Evolutionary conservation across 1,284 basidiomycete genomes (phyloP).

Genomic region (Tetrapyrgos nigripes): DNA sequence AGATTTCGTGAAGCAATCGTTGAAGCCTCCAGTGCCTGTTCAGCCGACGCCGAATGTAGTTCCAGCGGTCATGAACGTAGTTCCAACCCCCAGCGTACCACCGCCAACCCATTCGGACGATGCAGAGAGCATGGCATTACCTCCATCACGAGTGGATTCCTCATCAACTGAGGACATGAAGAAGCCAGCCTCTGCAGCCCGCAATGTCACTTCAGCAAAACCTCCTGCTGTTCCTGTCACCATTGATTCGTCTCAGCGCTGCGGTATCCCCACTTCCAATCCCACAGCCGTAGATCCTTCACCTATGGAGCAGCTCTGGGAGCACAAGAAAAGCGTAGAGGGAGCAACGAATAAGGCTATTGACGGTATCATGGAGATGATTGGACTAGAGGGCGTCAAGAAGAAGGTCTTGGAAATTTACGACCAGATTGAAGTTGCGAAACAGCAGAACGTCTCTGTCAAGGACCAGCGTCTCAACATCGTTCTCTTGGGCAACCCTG

Average conservation of each 20-base stretch:
- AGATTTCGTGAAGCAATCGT: neutral
- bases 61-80: too few relatives aligned
- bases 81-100: too few relatives aligned
- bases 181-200: too few relatives aligned
- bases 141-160: too few relatives aligned
- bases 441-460: slow-evolving; percentile 52
- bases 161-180: too few relatives aligned
- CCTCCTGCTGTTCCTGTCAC: neutral
- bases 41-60: neutral
- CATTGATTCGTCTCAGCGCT: neutral
- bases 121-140: too few relatives aligned
- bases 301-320: slow-evolving; percentile 50
- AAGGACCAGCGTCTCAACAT: slow-evolving; percentile 61
- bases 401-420: slow-evolving; percentile 54
- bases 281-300: slow-evolving; percentile 12
- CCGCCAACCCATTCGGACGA: too few relatives aligned
- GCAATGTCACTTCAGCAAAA: too few relatives aligned
- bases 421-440: slow-evolving; percentile 53
- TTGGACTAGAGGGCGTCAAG: slow-evolving; percentile 64
- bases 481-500: slow-evolving; percentile 64
- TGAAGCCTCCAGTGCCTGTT: neutral
- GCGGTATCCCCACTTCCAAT: neutral
- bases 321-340: slow-evolving; percentile 52
- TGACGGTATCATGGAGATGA: slow-evolving; percentile 64
- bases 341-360: slow-evolving; percentile 53